Evolutionary conservation across 2,329 filamentous ascomycete genomes (phyloP).

Genomic region (Talaromyces sp.): DNA sequence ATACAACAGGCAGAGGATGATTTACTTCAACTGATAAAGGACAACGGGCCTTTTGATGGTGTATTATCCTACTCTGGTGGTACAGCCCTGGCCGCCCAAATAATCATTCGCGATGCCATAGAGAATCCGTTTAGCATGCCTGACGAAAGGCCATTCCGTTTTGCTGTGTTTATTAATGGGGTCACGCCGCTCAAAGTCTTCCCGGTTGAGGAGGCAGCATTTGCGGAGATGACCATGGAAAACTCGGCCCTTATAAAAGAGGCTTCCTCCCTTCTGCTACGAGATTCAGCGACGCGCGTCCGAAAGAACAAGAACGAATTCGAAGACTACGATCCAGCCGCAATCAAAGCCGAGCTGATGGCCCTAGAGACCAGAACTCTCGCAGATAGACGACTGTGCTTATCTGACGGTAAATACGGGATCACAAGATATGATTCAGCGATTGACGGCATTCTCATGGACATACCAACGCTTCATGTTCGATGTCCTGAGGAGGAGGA

Average conservation of each 20-base stretch:
- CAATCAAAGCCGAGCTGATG: constrained; percentile 10
- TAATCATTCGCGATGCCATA: constrained; percentile 10
- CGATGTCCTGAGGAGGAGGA: constrained; percentile 10
- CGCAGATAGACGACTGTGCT: constrained; percentile 11
- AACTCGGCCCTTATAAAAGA: constrained; percentile 10
- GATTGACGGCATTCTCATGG: constrained; percentile 11
- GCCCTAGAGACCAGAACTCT: constrained; percentile 10
- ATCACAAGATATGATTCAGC: constrained; percentile 9
- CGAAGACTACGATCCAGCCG: constrained; percentile 12
- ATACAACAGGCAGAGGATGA: constrained; percentile 8
- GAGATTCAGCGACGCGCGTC: constrained; percentile 13
- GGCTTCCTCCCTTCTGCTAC: constrained; percentile 11
- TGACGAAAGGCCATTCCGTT: constrained; percentile 14
- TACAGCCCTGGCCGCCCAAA: constrained; percentile 15
- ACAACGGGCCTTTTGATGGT: constrained; percentile 21
- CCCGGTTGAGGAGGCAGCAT: constrained; percentile 7
- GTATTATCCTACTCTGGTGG: constrained; percentile 20
- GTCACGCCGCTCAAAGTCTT: constrained; percentile 15
- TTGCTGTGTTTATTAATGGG: constrained; percentile 15
- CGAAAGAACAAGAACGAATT: constrained; percentile 12
- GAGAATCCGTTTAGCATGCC: constrained; percentile 15
- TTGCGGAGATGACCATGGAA: constrained; percentile 9
- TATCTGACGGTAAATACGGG: constrained; percentile 8
- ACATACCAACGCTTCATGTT: constrained; percentile 15
- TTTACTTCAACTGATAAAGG: constrained; percentile 13